Conservation (phyloP, 176 grass and related monocot species). For the Oryza australiensis region DNA sequence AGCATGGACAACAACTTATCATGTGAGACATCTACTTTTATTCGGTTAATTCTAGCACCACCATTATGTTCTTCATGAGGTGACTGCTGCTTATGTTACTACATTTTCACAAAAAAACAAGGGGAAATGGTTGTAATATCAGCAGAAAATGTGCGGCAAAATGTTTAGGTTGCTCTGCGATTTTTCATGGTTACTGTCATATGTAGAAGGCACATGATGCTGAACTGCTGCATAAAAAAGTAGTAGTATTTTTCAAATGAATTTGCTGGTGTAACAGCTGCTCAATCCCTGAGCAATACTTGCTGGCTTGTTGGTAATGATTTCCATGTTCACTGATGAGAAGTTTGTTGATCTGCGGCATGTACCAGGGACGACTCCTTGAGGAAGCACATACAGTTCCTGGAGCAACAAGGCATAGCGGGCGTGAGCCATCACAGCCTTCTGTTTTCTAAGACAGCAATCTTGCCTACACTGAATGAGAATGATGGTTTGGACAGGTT, state of each 20-base stretch:
- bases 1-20: conserved; percentile 66
- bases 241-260: conserved; percentile 12
- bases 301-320: neutral
- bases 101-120: conserved; percentile 3
- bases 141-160: neutral
- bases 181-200: conserved; percentile 8
- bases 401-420: conserved; percentile 75
- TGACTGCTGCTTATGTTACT: neutral
- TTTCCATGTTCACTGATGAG: conserved; percentile 30
- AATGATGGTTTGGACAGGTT: conserved; percentile 53
- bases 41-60: conserved; percentile 12
- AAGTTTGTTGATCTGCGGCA: conserved; percentile 16
- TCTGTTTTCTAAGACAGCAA: conserved; percentile 81
- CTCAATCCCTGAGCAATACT: neutral
- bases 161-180: neutral
- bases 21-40: conserved; percentile 46
- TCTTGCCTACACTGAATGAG: conserved; percentile 61
- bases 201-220: neutral
- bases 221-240: neutral
- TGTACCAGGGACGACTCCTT: conserved; percentile 69
- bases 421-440: conserved; percentile 94
- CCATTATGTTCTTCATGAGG: neutral
- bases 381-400: conserved; percentile 67
- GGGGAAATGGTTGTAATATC: neutral
- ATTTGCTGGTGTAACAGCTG: neutral